Base-by-base conservation (phyloP, 345 rosid genomes). In the Reutealis trisperma region DNA sequence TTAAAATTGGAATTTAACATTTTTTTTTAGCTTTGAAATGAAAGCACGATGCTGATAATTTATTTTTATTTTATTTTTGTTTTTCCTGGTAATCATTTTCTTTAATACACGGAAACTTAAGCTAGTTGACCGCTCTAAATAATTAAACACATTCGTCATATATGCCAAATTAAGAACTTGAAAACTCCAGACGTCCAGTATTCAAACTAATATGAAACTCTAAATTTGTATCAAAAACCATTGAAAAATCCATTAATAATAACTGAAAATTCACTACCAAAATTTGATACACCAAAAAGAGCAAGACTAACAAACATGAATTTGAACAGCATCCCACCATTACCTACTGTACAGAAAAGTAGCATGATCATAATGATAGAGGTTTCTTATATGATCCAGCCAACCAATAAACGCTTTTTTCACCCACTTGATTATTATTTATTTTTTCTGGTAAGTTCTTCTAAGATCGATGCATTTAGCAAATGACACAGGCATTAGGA, bases 401-500 rank as follows among this genome's bases (percentile, higher is more conserved):
- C 63, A 11, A 32, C 11, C 21, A 30, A 52, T n/a, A 42, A 15
- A 15, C 1, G 11, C 22, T 21, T 32, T 69, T n/a, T 30, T 49
- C 18, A n/a, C 70, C 41, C 12, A 0, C 6, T 12, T 3, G 10
- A 24, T 30, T 16, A 8, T 22, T 60, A 14, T 51, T 54, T 54
- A 15, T 54, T 18, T 16, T 8, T 54, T 54, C 59, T 54, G 2
- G 55, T 16, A 54, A 18, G 7, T 47, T 47, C 13, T 41, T 60
- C 41, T n/a, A 24, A 12, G n/a, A 55, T 21, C 41, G 42, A 32
- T 49, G 8, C 5, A n/a, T 3, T 57, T 70, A 86, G 34, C 85
- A 87, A 49, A 89, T 89, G 41, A 87, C 77, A 52, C 92, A 89
- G 45, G 77, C 68, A 76, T 77, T 75, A 5, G 90, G 83, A 69